These are phyloP conservation scores for Leptographium lundbergii DNA, from an alignment of 2,329 filamentous ascomycete species.

Conservation along the genomic window DNA sequence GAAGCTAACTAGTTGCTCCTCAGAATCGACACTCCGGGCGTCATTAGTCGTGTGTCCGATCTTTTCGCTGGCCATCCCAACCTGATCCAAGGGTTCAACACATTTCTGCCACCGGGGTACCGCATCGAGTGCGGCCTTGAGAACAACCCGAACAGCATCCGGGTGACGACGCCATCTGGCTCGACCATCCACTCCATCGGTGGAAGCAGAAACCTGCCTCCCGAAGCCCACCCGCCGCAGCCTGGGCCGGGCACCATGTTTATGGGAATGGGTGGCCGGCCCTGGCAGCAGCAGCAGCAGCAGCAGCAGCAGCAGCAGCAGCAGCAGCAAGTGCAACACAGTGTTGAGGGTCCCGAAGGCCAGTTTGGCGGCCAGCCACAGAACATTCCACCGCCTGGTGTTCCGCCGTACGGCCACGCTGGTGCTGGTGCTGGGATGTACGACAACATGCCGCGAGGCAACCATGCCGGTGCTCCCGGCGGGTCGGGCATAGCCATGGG, in stretches of 20 bases:
- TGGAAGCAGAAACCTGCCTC: constrained; percentile 32
- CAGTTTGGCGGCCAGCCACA: constrained; percentile 47
- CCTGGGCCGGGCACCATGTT: constrained; percentile 27
- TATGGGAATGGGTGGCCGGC: constrained; percentile 28
- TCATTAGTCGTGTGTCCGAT: constrained; percentile 91
- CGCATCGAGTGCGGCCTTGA: constrained; percentile 91
- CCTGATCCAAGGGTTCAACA: constrained; percentile 96
- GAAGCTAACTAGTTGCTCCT: neutral
- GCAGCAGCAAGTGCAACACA: constrained; percentile 38
- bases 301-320: constrained; percentile 33
- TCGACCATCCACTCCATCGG: constrained; percentile 85
- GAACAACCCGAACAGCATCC: constrained; percentile 88
- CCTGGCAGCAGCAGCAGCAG: constrained; percentile 24
- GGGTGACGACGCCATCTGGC: constrained; percentile 95
- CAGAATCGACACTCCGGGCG: constrained; percentile 89
- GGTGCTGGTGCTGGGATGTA: constrained; percentile 4
- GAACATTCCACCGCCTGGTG: constrained; percentile 27
- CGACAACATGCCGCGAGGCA: constrained; percentile 6
- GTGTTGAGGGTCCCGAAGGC: constrained; percentile 49
- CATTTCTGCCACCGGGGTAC: constrained; percentile 89
- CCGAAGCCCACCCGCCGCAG: constrained; percentile 28
- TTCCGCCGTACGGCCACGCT: constrained; percentile 17
- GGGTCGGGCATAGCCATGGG: constrained; percentile 1
- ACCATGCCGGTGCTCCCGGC: constrained; percentile 1
- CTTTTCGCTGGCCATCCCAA: constrained; percentile 93